These are phyloP conservation scores for Acanthamoeba polyphaga DNA, from an alignment of 208 protist species.

Conservation along the genomic window DNA sequence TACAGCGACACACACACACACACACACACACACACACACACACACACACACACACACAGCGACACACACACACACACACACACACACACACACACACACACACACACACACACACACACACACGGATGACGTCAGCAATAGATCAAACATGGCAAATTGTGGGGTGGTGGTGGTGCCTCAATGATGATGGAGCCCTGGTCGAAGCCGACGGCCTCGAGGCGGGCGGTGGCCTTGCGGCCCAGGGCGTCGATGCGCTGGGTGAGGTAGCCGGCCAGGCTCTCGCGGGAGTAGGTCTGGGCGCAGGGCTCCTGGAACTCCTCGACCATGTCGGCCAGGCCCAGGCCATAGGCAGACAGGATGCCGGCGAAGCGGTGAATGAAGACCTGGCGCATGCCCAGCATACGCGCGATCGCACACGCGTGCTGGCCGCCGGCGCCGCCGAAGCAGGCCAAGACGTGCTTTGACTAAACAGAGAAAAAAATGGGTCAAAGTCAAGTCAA, in stretches of 20 bases:
- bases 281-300: conserved; percentile 84
- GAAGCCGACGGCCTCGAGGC: conserved; percentile 78
- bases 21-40: no score
- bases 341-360: conserved; percentile 95
- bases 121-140: background rate
- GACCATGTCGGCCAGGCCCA: conserved; percentile 95
- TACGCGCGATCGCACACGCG: conserved; percentile 94
- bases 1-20: no score
- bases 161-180: background rate
- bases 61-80: background rate
- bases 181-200: conserved; percentile 57
- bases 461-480: conserved; percentile 60
- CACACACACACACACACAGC: background rate
- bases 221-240: background rate
- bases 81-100: no score
- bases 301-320: conserved; percentile 92
- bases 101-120: background rate
- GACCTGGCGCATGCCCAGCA: conserved; percentile 89
- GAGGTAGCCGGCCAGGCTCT: conserved; percentile 75
- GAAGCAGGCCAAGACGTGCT: conserved; percentile 95
- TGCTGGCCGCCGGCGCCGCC: conserved; percentile 96
- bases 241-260: conserved; percentile 72
- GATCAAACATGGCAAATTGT: background rate
- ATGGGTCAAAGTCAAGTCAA: background rate
- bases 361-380: conserved; percentile 91